Conservation (phyloP, 179 eudicot genomes). For the Pouteria campechiana region DNA sequence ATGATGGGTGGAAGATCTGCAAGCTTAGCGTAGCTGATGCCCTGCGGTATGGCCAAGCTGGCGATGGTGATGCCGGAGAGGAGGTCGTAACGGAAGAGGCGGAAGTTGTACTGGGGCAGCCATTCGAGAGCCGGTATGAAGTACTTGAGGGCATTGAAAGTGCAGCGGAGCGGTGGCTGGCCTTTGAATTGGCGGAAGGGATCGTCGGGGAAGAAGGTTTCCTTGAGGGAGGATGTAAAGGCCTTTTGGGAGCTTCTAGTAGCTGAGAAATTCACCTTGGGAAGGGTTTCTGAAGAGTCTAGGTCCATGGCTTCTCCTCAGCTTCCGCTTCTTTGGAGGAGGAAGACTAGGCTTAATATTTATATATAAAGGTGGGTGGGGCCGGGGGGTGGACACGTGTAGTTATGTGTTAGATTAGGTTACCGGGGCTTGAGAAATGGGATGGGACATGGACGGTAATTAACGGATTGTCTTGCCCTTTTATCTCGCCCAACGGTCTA, state of each 20-base stretch:
- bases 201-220: slow-evolving; percentile 77
- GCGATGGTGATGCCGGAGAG: slow-evolving; percentile 87
- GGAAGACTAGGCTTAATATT: no score
- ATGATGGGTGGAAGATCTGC: slow-evolving; percentile 62
- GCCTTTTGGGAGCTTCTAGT: slow-evolving; percentile 27
- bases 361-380: no score
- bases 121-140: slow-evolving; percentile 62
- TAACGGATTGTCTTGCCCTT: no score
- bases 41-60: slow-evolving; percentile 93
- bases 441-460: no score
- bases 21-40: slow-evolving; percentile 90
- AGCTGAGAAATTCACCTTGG: slow-evolving; percentile 34
- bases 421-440: no score
- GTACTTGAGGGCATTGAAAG: slow-evolving; percentile 31
- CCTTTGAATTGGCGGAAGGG: slow-evolving; percentile 38
- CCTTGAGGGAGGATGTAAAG: slow-evolving; percentile 30
- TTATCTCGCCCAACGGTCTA: no score
- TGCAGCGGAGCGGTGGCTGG: slow-evolving; percentile 14
- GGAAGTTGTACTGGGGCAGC: slow-evolving; percentile 45
- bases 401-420: no score
- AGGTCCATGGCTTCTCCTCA: no score
- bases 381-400: no score
- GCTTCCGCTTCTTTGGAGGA: no score
- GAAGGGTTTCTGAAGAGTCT: no score
- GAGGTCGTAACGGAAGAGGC: slow-evolving; percentile 51